Evolutionary conservation across 768 basidiomycete species (phyloP), one percentile per base, ranked within the genome.

Genomic region (Mycena vulgaris): DNA sequence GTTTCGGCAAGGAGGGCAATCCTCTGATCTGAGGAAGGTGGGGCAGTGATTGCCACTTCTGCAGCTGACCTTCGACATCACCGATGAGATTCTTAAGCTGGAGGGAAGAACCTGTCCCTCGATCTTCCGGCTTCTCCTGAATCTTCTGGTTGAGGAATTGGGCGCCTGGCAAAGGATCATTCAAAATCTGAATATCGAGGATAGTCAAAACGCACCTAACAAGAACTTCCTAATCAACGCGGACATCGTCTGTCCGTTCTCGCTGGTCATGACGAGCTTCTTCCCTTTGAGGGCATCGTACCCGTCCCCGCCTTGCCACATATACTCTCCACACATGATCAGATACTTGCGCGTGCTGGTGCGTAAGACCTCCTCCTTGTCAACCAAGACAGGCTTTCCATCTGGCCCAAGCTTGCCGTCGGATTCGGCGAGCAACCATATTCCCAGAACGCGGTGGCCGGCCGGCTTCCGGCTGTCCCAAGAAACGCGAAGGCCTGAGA

Each of bases 401-500:
- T 63, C 23, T 59, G 64, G 56, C 66, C 72, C 35, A 78, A 68
- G 58, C 71, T 76, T 8, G 71, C 69, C 68, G 40, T 82, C 71
- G 67, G 82, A 77, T 72, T 57, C 56, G 27, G 9, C 13, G 37
- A 84, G 70, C 63, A 86, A 78, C 82, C 84, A 85, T 30, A 92
- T 82, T 13, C 88, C 87, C 21, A 88, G 78, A 21, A 92, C 84
- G 17, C 91, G 87, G 62, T 87, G 82, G 25, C 86, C 85, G 0
- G 88, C 80, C 0, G 87, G 86, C 35, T 79, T 82, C 39, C 83
- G 83, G 39, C 90, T 90, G 76, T 92, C 90, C 91, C 91, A 92
- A 27, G 84, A 81, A 27, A 91, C 87, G 8, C 83, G 84, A 35
- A 91, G 80, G 35, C 90, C 90, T 8, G 90, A 87, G 40, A 92